Conservation (phyloP, 164 flowering plant species). For the Annona cherimola region DNA sequence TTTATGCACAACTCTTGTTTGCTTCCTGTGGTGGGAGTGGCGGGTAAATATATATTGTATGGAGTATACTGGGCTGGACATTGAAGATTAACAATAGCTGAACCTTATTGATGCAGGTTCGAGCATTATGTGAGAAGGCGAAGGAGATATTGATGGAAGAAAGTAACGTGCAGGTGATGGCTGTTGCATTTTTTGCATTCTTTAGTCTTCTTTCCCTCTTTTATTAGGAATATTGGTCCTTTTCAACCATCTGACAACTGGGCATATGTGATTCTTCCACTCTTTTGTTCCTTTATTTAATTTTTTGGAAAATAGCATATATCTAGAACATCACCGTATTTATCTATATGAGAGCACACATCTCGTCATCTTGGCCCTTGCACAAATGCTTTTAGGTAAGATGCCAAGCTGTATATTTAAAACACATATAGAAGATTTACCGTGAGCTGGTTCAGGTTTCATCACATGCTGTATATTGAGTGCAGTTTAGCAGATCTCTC, state of each 20-base stretch:
- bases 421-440: not conserved
- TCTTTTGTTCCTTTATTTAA: too few relatives aligned
- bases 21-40: not conserved
- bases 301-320: not conserved
- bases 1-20: not conserved
- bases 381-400: not conserved
- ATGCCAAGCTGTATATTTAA: not conserved
- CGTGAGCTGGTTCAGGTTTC: not conserved
- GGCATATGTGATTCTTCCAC: too few relatives aligned
- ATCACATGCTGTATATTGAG: not conserved
- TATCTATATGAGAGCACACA: not conserved
- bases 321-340: not conserved
- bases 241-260: not conserved
- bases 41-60: not conserved
- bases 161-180: constrained; percentile 85
- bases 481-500: not conserved
- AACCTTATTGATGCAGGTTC: constrained; percentile 49
- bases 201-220: not conserved
- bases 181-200: not conserved
- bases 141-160: constrained; percentile 94
- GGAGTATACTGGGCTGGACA: not conserved
- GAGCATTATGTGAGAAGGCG: constrained; percentile 77
- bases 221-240: not conserved
- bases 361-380: too few relatives aligned
- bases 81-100: not conserved